Conservation (phyloP, 371 early-diverging fungal species). For the Rhizomucor pusillus region DNA sequence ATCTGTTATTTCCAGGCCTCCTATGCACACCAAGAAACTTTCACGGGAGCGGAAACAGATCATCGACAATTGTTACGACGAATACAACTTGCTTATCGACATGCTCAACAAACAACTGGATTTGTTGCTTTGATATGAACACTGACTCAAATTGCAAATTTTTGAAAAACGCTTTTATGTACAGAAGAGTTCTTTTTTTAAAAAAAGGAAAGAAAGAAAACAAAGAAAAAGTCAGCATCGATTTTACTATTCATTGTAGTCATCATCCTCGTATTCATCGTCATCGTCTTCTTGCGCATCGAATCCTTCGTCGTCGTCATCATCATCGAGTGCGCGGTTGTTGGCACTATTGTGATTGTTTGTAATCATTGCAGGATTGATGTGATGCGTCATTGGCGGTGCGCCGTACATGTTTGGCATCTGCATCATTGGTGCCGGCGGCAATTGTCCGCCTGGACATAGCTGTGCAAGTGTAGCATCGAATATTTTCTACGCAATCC, state of each 20-base stretch:
- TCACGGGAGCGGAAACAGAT: background rate
- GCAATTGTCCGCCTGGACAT: slow-evolving; percentile 2
- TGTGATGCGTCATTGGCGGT: background rate
- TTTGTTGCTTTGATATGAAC: background rate
- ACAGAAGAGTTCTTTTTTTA: background rate
- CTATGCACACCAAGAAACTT: slow-evolving; percentile 9
- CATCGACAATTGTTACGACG: slow-evolving; percentile 6
- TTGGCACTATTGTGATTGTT: slow-evolving; percentile 5
- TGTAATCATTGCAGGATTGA: background rate
- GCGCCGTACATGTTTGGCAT: background rate
- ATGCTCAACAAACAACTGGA: slow-evolving; percentile 11
- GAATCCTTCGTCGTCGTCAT: slow-evolving; percentile 35
- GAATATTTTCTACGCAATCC: slow-evolving; percentile 16
- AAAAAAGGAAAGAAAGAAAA: background rate
- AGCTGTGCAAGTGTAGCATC: background rate
- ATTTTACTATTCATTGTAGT: slow-evolving; percentile 4
- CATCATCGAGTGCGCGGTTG: slow-evolving; percentile 25
- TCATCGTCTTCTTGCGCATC: slow-evolving; percentile 6
- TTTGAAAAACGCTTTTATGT: no score
- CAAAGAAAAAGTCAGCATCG: background rate
- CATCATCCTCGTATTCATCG: slow-evolving; percentile 2
- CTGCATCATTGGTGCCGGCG: slow-evolving; percentile 2
- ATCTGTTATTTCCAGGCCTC: slow-evolving; percentile 8
- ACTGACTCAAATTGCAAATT: no score
- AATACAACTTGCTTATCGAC: slow-evolving; percentile 5